phyloP scores from a whole-genome alignment of 331 rosid genomes.

The Pyrus hybrid region DNA sequence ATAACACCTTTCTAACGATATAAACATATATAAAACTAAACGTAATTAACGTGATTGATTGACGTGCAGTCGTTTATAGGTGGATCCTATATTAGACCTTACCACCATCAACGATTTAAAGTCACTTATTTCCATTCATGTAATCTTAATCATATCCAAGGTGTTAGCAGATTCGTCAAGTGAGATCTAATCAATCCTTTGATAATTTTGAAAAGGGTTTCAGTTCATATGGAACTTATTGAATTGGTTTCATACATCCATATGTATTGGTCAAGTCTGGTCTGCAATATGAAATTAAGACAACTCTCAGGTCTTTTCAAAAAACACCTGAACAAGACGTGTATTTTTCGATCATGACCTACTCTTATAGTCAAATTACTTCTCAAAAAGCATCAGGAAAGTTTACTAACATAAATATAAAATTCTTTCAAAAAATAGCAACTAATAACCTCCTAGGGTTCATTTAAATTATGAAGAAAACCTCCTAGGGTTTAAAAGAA shows the following conservation, averaged over 20 bases:
- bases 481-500: not conserved
- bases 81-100: not conserved
- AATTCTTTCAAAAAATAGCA: not conserved
- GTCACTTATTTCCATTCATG: not conserved
- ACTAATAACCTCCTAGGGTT: not conserved
- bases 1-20: not conserved
- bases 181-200: not conserved
- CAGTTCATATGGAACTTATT: not conserved
- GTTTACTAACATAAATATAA: not conserved
- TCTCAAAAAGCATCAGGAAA: not conserved
- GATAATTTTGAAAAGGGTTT: not conserved
- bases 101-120: not conserved
- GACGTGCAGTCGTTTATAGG: not conserved
- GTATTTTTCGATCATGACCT: not conserved
- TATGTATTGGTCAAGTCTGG: not conserved
- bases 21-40: not conserved
- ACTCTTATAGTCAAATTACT: not conserved
- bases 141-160: not conserved
- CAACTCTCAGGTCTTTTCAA: not conserved
- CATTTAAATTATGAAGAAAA: not conserved
- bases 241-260: not conserved
- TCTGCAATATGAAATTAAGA: not conserved
- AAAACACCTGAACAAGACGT: slow-evolving; percentile 2
- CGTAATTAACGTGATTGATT: not conserved
- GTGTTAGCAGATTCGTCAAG: not conserved